These are phyloP conservation scores for Erucastrum elatum DNA, from an alignment of 345 rosid species.

Conservation along the genomic window DNA sequence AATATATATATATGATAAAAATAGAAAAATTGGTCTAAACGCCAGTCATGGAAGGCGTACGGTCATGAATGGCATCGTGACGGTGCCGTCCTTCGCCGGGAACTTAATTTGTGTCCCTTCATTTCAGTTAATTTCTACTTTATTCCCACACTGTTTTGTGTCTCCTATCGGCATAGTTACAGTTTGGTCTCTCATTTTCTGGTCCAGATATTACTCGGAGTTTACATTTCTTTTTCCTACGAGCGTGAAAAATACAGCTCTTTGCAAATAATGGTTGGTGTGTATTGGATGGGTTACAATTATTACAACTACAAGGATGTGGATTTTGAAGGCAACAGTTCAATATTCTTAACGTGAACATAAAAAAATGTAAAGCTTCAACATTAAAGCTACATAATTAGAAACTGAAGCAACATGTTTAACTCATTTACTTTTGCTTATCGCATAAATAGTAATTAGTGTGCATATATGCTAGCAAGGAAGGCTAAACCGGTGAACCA, in stretches of 20 bases:
- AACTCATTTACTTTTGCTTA: neutral
- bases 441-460: neutral
- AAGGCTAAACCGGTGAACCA: neutral
- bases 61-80: constrained; percentile 34
- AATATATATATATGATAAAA: neutral
- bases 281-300: neutral
- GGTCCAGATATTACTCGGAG: neutral
- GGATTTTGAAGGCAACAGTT: neutral
- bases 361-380: neutral
- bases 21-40: constrained; percentile 38
- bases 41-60: constrained; percentile 50
- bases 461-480: neutral
- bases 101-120: constrained; percentile 49
- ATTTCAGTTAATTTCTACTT: neutral
- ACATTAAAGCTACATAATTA: neutral
- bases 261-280: neutral
- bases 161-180: constrained; percentile 17
- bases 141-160: constrained; percentile 26
- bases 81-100: constrained; percentile 46
- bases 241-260: neutral
- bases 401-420: neutral
- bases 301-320: neutral
- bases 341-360: neutral
- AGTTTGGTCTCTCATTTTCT: neutral
- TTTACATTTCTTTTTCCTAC: neutral